These are phyloP conservation scores for Gossypium arboreum DNA, from an alignment of 345 rosid species.

Conservation along the genomic window DNA sequence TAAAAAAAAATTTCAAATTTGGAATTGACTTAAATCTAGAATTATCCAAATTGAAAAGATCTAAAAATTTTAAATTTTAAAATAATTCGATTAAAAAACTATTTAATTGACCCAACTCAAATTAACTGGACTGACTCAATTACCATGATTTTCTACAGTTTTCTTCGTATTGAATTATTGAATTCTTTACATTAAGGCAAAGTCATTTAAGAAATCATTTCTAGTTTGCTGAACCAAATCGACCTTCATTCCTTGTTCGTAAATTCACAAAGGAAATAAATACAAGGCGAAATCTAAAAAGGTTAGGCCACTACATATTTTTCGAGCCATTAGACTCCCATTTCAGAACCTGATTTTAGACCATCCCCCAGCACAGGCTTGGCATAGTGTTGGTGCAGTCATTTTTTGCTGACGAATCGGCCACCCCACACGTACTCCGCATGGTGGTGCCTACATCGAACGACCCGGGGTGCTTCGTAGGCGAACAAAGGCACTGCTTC, in stretches of 20 bases:
- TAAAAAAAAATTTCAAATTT: too few species aligned
- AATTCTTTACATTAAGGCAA: background rate
- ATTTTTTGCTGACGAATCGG: background rate
- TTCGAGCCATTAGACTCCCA: background rate
- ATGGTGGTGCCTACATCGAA: slow-evolving; percentile 71
- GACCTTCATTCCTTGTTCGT: too few species aligned
- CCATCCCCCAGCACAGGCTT: background rate
- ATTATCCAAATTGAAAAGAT: too few species aligned
- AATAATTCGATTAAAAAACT: too few species aligned
- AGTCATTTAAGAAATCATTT: background rate
- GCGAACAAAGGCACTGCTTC: slow-evolving; percentile 61
- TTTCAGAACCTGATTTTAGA: background rate
- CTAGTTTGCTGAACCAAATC: background rate
- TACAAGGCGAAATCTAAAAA: too few species aligned
- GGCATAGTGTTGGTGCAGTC: background rate
- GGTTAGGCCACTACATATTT: background rate
- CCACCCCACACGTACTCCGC: slow-evolving; percentile 47
- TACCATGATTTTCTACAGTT: background rate
- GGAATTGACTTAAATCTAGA: too few species aligned
- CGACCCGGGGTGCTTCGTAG: slow-evolving; percentile 72
- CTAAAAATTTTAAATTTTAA: too few species aligned
- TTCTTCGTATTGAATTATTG: background rate
- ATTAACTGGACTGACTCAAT: too few species aligned
- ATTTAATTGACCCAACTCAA: too few species aligned
- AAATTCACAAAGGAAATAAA: too few species aligned